These are phyloP conservation scores for Trichoderma lentiforme DNA, from an alignment of 2,329 filamentous ascomycete species.

Conservation along the genomic window DNA sequence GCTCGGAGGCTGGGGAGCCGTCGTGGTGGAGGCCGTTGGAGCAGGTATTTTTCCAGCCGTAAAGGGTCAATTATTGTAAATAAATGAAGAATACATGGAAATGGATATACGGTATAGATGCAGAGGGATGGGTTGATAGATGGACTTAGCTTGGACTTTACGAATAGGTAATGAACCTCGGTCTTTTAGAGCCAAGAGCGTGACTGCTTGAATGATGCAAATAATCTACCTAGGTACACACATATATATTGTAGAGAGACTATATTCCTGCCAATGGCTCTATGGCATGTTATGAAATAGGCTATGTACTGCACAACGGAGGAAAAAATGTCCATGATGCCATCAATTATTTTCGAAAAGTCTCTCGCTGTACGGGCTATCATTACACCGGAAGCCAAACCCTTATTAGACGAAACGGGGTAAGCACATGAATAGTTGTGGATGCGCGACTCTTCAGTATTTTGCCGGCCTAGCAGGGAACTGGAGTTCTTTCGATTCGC, in stretches of 20 bases:
- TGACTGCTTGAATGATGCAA: background rate
- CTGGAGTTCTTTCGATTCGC: background rate
- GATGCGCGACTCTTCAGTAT: background rate
- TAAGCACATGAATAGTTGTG: background rate
- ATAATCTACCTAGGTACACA: no score
- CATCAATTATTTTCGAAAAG: background rate
- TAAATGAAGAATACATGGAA: background rate
- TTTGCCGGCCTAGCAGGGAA: background rate
- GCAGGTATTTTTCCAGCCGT: slow-evolving; percentile 64
- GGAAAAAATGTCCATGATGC: background rate
- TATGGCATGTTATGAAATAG: background rate
- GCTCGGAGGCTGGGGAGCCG: slow-evolving; percentile 57
- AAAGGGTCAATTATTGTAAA: slow-evolving; percentile 20
- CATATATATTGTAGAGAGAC: background rate
- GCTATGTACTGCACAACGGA: background rate
- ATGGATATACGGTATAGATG: background rate
- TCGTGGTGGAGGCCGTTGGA: slow-evolving; percentile 67
- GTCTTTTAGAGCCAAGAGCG: background rate
- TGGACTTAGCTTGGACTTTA: background rate
- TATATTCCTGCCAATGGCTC: background rate
- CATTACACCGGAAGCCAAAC: background rate
- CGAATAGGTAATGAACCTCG: background rate
- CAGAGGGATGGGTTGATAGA: background rate
- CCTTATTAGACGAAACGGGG: background rate
- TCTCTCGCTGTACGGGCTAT: background rate